phyloP scores from a whole-genome alignment of 768 basidiomycete species.

The Punctularia strigosozonata region DNA sequence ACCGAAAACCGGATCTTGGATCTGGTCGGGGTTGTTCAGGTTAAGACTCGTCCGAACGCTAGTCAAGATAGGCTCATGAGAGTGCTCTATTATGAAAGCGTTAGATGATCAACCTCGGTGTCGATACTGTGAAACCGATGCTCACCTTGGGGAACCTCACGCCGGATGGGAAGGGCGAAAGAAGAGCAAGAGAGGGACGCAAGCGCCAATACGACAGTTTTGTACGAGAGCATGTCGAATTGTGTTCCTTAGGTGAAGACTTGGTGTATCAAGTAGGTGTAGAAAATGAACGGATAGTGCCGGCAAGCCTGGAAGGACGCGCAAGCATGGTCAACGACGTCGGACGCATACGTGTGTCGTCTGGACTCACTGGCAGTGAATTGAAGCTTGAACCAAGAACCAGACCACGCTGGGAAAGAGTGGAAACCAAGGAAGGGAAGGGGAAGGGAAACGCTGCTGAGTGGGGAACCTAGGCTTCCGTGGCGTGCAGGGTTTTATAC shows the following conservation, averaged over 20 bases:
- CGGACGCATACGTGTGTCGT: slow-evolving; percentile 28
- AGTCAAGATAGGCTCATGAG: slow-evolving; percentile 46
- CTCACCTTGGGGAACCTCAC: slow-evolving; percentile 55
- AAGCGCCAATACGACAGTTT: slow-evolving; percentile 23
- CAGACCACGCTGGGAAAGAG: too few species aligned
- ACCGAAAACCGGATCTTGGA: slow-evolving; percentile 51
- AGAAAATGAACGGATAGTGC: slow-evolving; percentile 7
- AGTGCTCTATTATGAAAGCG: slow-evolving; percentile 35
- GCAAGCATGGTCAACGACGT: slow-evolving; percentile 26
- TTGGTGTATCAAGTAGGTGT: slow-evolving; percentile 15
- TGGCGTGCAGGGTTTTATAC: too few species aligned
- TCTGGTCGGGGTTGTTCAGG: slow-evolving; percentile 46
- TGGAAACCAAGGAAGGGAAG: too few species aligned
- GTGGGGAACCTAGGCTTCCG: too few species aligned
- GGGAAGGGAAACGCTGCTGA: too few species aligned
- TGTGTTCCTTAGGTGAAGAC: slow-evolving; percentile 9
- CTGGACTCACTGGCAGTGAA: too few species aligned
- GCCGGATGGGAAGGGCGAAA: slow-evolving; percentile 33
- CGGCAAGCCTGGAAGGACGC: slow-evolving; percentile 6
- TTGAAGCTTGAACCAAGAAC: too few species aligned
- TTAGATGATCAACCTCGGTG: neutral
- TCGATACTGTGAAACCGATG: neutral
- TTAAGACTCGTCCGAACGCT: slow-evolving; percentile 35
- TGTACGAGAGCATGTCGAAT: slow-evolving; percentile 25
- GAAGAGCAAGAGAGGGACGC: slow-evolving; percentile 21